Evolutionary conservation across 306 rosid species (phyloP), one percentile per base, ranked within the genome.

Genomic region (Ceratonia siliqua): DNA sequence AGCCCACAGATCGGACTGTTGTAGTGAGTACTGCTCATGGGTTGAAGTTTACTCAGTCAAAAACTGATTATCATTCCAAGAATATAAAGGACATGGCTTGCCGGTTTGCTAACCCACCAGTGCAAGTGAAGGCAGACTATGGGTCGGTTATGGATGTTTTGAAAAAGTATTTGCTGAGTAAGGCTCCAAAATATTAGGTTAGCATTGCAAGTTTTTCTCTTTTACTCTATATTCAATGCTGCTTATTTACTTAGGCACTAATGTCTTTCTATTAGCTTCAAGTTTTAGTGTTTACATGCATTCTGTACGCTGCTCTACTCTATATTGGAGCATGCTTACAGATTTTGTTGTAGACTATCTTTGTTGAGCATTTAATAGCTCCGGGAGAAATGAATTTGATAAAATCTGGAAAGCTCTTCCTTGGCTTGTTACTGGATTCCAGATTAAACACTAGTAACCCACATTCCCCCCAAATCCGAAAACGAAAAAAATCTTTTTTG

Each of bases 21-120:
- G 97, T 90, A 4, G 97, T 92, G 56, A 92, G 97, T 58, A 89
- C 97, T 14, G 97, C 96, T 36, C 97, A 92, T 74, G 97, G 97
- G 3, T 81, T 92, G 89, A 92, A 92, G 82, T 92, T 92, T 59
- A 87, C 94, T 15, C 93, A 92, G 78, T 89, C 97, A 3, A 92
- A 92, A 78, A 85, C 75, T 54, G 94, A 88, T 80, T 92, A 92
- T 81, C 97, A 92, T 75, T 92, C 93, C n/a, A 81, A 74, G 38
- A 62, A 80, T 13, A 92, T 92, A 59, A 83, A 76, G 86, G 98
- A 92, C 74, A 82, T 92, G 85, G 83, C 89, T 32, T 92, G 92
- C 87, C 79, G 86, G 8, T 90, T 53, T 63, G 92, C 98, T 4
- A 92, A 92, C 78, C 96, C 98, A 0, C 96, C 94, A 0, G 72